Base-by-base conservation (phyloP, 306 rosid species). In the Heteromeles arbutifolia region DNA sequence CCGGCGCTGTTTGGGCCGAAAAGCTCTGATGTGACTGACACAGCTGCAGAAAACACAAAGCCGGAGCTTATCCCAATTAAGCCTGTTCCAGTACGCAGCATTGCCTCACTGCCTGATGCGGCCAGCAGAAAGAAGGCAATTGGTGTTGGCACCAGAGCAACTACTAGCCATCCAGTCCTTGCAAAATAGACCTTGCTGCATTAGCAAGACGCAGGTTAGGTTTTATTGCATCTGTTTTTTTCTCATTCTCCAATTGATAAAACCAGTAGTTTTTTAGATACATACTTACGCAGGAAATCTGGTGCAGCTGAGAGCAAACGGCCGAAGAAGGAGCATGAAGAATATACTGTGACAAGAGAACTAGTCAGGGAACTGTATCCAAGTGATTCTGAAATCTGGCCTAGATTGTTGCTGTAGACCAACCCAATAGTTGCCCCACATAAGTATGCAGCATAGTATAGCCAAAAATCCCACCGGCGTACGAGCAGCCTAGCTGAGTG, bases 1-100 rank as follows among this genome's bases (percentile, higher is more conserved):
- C 97, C 91, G 13, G 87, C 67, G 52, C 86, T 86, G 82, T 85
- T 85, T 2, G 98, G 91, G 37, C 98, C 98, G 77, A 95, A 95
- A 0, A 95, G 92, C 86, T 95, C 98, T 0, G 97, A 88, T 7
- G 98, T 92, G 18, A 95, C 72, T 2, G 98, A 93, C 22, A 95
- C 97, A 0, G 97, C 97, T 19, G 98, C 98, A 2, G 98, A 92
- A 74, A 95, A 95, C 77, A 95, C 90, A 85, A 95, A 92, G 6
- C 98, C 97, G 0, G 97, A 92, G 80, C 98, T 95, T 76, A 92
- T 41, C 70, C 97, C 97, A 6, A 95, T 83, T 37, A 95, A 84
- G 17, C 92, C 93, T 15, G 97, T 90, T 67, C 97, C 97, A 6
- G 71, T 67, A 2, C 84, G 73, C 41, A 95, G 75, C 26, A 87